These are phyloP conservation scores for Aspergillus sp. DNA, from an alignment of 2,329 filamentous ascomycete species.

Conservation along the genomic window DNA sequence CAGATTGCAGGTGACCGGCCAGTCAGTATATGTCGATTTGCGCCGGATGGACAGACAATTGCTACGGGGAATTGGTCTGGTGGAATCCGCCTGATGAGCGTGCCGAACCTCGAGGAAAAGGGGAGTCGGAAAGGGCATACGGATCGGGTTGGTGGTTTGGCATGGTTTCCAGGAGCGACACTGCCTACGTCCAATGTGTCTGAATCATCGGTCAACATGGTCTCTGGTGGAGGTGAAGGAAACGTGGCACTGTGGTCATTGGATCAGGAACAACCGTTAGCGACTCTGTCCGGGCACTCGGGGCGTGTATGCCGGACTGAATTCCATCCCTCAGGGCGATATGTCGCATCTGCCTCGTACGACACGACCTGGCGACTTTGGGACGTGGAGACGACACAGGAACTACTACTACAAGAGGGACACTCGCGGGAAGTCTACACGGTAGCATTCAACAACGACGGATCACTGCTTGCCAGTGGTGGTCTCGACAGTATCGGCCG, in stretches of 20 bases:
- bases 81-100: slow-evolving; percentile 74
- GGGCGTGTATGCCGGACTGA: slow-evolving; percentile 86
- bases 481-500: slow-evolving; percentile 90
- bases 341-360: slow-evolving; percentile 86
- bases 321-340: slow-evolving; percentile 86
- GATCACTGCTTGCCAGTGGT: slow-evolving; percentile 83
- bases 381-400: slow-evolving; percentile 80
- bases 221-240: slow-evolving; percentile 83
- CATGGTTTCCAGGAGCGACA: slow-evolving; percentile 82
- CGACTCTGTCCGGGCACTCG: slow-evolving; percentile 74
- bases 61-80: slow-evolving; percentile 93
- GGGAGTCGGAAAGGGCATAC: slow-evolving; percentile 73
- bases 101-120: slow-evolving; percentile 74
- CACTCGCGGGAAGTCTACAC: slow-evolving; percentile 91
- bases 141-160: slow-evolving; percentile 80
- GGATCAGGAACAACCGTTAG: slow-evolving; percentile 73
- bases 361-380: slow-evolving; percentile 96
- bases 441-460: slow-evolving; percentile 83
- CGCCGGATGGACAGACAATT: slow-evolving; percentile 73
- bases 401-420: slow-evolving; percentile 84
- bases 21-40: slow-evolving; percentile 84
- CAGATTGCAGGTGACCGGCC: slow-evolving; percentile 88
- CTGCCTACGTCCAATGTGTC: slow-evolving; percentile 65
- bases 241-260: slow-evolving; percentile 87
- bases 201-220: slow-evolving; percentile 69